Percentiles rank a stretch among this genome's conserved stretches.
These are phyloP conservation scores for Apiospora malaysiana DNA, from an alignment of 2,329 filamentous ascomycete species.

Conservation along the genomic window DNA sequence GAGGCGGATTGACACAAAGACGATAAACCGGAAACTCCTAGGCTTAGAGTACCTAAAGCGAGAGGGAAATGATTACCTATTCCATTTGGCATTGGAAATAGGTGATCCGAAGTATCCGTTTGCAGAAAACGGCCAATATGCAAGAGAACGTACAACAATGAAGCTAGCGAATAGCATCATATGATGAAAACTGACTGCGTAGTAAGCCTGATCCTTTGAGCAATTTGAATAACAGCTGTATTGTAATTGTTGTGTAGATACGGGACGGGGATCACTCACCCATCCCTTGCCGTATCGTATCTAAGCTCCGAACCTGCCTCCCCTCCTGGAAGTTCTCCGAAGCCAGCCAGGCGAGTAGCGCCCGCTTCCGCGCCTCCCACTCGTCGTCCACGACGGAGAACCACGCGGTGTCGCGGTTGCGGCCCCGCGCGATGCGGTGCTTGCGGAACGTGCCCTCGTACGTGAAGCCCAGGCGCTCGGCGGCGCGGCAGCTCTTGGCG, in stretches of 20 bases:
- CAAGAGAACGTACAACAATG: no score
- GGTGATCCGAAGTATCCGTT: background rate
- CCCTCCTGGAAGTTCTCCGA: conserved; percentile 59
- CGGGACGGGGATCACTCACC: background rate
- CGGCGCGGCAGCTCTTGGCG: conserved; percentile 57
- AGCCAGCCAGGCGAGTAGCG: conserved; percentile 60
- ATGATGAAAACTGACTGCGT: background rate
- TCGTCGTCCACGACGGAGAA: conserved; percentile 64
- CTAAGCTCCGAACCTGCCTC: conserved; percentile 54
- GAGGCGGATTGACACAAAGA: background rate
- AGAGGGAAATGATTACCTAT: background rate
- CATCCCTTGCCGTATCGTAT: conserved; percentile 37
- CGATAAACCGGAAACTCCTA: background rate
- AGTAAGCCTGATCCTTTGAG: background rate
- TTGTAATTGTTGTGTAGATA: background rate
- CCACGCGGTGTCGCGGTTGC: conserved; percentile 65
- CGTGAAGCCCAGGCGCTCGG: conserved; percentile 61
- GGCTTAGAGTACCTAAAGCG: no score
- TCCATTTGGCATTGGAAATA: background rate
- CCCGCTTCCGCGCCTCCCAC: conserved; percentile 55
- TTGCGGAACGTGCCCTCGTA: conserved; percentile 67
- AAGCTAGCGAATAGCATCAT: background rate
- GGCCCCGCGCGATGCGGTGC: conserved; percentile 64
- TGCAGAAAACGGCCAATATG: background rate
- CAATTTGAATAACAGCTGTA: background rate